Evolutionary conservation across 2,329 filamentous ascomycete species (phyloP), one percentile per base, ranked within the genome.

Genomic region (Pyricularia sp.): DNA sequence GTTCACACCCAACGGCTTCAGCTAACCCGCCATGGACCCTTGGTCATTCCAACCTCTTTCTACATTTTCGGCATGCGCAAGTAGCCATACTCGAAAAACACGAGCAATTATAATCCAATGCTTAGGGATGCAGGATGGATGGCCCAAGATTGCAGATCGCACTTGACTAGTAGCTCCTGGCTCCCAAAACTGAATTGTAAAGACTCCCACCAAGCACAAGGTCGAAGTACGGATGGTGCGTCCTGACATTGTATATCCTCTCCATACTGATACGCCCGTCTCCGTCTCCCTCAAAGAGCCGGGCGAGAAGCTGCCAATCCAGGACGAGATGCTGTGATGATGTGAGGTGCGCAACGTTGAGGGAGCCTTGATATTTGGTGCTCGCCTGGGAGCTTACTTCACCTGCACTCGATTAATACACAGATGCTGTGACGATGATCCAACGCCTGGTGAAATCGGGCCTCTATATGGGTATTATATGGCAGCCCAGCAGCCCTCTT

Each of bases 401-500:
- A 49, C 40, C 40, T 49, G 40, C n/a, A n/a, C 19, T 49, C 10
- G 19, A n/a, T 49, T 49, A n/a, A 19, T 49, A 49, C 40, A n/a
- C 40, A 49, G 40, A 49, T 49, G 16, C 40, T 49, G 40, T 49
- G 40, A 0, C 40, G 40, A n/a, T n/a, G 10, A n/a, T 3, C n/a
- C 40, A 49, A 49, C 40, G 8, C 19, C 16, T 49, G 40, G 40
- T 53, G 35, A 24, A 24, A 33, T 5, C 35, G 1, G 10, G 13
- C 7, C 16, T n/a, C 82, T 79, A 96, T 65, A 94, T 70, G 33
- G 90, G 91, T 68, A 96, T 77, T 68, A 97, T 83, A 77, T 96
- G 92, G 74, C 93, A 97, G 64, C 93, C 93, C 71, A 97, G 78
- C 74, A 93, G 78, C 28, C 93, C 93, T 74, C 91, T 83, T 35